A percentile compares a stretch with the other conserved stretches of the same genome.
Conservation (phyloP, 345 rosid species). For the Psidium friedrichsthalianum region DNA sequence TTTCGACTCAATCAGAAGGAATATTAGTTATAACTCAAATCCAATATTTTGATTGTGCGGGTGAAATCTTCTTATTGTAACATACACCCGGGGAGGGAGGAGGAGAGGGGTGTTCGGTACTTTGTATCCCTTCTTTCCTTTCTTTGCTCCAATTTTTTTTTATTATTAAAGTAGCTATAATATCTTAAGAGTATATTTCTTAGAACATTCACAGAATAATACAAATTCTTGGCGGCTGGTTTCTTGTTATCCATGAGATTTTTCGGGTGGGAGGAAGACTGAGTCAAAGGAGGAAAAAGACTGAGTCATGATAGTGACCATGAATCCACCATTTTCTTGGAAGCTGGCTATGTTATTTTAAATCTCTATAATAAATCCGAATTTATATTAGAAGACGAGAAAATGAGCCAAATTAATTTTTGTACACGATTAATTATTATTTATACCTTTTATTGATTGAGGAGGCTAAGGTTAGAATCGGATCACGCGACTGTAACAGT, state of each 20-base stretch:
- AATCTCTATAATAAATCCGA: neutral
- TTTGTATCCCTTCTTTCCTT: neutral
- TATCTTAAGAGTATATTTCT: neutral
- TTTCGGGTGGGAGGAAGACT: neutral
- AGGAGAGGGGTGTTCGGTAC: neutral
- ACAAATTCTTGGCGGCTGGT: neutral
- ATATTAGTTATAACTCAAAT: neutral
- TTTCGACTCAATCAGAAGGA: no score
- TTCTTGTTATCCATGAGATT: neutral
- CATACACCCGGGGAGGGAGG: neutral
- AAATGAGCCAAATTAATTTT: neutral
- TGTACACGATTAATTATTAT: neutral
- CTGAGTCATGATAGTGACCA: neutral
- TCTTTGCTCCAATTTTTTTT: neutral
- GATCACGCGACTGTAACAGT: neutral
- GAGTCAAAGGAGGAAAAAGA: neutral
- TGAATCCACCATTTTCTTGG: neutral
- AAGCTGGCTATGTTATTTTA: neutral
- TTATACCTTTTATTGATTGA: neutral
- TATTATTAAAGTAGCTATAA: neutral
- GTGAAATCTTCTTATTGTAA: neutral
- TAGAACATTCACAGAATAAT: neutral
- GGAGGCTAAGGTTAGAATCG: neutral
- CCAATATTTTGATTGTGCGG: accelerated
- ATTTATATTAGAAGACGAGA: neutral